Evolutionary conservation across 345 rosid species (phyloP).

Genomic region (Tarenaya hassleriana): DNA sequence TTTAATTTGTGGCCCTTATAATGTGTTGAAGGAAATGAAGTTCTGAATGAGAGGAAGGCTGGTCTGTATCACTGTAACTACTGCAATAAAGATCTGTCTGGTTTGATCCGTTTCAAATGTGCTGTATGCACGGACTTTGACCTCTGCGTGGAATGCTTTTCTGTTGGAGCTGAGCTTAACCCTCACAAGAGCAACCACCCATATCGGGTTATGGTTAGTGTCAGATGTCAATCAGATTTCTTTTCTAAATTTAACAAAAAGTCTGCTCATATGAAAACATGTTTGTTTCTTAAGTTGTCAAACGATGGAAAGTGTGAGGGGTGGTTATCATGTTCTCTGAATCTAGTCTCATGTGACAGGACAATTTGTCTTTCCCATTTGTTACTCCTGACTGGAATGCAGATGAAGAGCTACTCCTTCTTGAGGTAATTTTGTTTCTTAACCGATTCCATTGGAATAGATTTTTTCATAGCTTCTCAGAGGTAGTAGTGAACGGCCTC

Average conservation of each 20-base stretch:
- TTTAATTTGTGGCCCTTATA: conserved; percentile 1
- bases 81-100: conserved; percentile 84
- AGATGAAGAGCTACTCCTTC: conserved; percentile 87
- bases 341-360: conserved; percentile 41
- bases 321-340: background rate
- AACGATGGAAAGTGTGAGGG: background rate
- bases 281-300: conserved; percentile 3
- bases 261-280: background rate
- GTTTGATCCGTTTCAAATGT: conserved; percentile 76
- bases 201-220: conserved; percentile 82
- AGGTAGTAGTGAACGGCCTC: too few species aligned
- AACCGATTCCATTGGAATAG: background rate
- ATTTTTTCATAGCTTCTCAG: background rate
- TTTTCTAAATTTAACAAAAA: background rate
- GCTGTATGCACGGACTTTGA: conserved; percentile 83
- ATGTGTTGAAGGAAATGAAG: conserved; percentile 38
- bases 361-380: conserved; percentile 86
- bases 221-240: background rate
- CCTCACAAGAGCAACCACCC: conserved; percentile 78
- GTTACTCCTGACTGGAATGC: conserved; percentile 90
- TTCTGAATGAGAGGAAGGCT: conserved; percentile 37
- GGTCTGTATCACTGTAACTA: conserved; percentile 83
- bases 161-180: conserved; percentile 70
- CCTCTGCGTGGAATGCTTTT: conserved; percentile 88
- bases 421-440: conserved; percentile 53